These are phyloP conservation scores for Pisolithus microcarpus DNA, from an alignment of 768 basidiomycete species.

Conservation along the genomic window DNA sequence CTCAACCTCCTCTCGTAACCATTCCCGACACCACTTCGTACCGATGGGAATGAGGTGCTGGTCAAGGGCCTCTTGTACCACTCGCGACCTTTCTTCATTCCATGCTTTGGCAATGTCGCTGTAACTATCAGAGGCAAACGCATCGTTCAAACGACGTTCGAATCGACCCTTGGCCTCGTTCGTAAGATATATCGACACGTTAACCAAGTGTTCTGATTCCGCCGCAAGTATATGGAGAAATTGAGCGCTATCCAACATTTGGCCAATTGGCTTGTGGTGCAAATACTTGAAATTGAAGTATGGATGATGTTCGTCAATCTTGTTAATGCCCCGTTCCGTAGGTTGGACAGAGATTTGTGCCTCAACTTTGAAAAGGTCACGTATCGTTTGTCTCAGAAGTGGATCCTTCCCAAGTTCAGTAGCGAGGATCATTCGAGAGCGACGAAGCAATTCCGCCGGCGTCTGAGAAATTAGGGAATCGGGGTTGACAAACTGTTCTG, in stretches of 20 bases:
- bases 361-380: constrained; percentile 65
- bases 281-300: constrained; percentile 93
- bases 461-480: constrained; percentile 51
- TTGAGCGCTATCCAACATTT: constrained; percentile 66
- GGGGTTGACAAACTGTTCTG: constrained; percentile 78
- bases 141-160: constrained; percentile 68
- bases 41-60: constrained; percentile 80
- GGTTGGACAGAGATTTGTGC: constrained; percentile 76
- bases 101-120: constrained; percentile 82
- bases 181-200: constrained; percentile 61
- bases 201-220: constrained; percentile 84
- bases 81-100: constrained; percentile 78
- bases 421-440: constrained; percentile 75
- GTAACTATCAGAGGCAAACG: constrained; percentile 79
- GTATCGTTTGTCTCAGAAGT: constrained; percentile 68
- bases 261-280: constrained; percentile 61
- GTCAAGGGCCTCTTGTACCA: constrained; percentile 73
- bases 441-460: constrained; percentile 61
- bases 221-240: constrained; percentile 89
- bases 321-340: constrained; percentile 76
- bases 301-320: constrained; percentile 68
- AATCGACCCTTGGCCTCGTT: constrained; percentile 57
- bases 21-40: constrained; percentile 84
- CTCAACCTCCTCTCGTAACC: constrained; percentile 84
- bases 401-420: constrained; percentile 94